Evolutionary conservation across 2,329 filamentous ascomycete genomes (phyloP).

Genomic region (Dothideomycetidae sp.): DNA sequence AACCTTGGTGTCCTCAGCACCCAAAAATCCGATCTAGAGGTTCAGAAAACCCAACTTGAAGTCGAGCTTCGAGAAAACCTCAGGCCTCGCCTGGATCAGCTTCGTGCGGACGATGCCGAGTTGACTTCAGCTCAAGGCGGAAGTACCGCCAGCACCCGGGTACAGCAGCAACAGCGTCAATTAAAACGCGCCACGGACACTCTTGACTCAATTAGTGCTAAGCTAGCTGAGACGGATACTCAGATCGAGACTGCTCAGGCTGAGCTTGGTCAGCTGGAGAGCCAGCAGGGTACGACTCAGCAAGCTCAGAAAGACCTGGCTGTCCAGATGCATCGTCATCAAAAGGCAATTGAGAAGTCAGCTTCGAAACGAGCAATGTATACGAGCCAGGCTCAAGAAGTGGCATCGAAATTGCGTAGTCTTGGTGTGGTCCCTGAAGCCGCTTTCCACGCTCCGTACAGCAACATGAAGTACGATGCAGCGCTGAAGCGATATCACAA

Average conservation of each 20-base stretch:
- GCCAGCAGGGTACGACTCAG: conserved; percentile 49
- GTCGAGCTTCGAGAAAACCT: conserved; percentile 81
- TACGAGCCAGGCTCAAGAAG: conserved; percentile 62
- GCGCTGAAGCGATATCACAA: conserved; percentile 61
- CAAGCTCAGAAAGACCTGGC: conserved; percentile 62
- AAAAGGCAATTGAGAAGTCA: conserved; percentile 83
- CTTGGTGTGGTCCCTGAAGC: conserved; percentile 88
- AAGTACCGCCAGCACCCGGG: conserved; percentile 38
- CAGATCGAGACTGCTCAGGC: conserved; percentile 48
- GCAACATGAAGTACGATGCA: conserved; percentile 61
- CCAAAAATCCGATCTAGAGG: conserved; percentile 62
- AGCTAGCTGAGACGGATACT: conserved; percentile 59
- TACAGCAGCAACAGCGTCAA: conserved; percentile 69
- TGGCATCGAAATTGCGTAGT: conserved; percentile 78
- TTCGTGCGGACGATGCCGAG: conserved; percentile 64
- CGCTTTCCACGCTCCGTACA: conserved; percentile 72
- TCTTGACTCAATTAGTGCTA: conserved; percentile 51
- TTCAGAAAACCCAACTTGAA: conserved; percentile 69
- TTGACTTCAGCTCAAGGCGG: conserved; percentile 29
- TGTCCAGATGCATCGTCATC: conserved; percentile 64
- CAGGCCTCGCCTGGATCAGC: conserved; percentile 71
- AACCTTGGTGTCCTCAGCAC: conserved; percentile 63
- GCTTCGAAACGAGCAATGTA: conserved; percentile 76
- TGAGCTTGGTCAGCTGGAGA: conserved; percentile 44
- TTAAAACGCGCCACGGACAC: conserved; percentile 62